Conservation (phyloP, 2,329 filamentous ascomycete genomes). For the Elsinoe ampelina region DNA sequence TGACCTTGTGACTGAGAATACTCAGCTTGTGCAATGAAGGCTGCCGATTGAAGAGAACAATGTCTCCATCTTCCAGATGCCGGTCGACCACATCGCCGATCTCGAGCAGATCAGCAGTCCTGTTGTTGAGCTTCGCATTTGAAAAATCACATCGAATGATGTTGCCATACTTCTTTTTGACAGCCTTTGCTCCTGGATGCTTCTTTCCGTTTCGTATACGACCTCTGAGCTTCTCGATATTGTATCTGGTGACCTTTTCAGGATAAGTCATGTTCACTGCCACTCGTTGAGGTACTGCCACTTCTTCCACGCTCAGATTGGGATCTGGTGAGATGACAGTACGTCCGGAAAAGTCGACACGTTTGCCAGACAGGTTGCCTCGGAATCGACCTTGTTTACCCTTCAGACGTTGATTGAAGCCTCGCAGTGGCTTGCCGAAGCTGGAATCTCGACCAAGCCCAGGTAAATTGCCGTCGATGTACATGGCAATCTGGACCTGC, state of each 20-base stretch:
- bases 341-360: constrained; percentile 94
- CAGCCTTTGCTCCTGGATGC: constrained; percentile 81
- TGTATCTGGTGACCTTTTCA: constrained; percentile 75
- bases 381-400: constrained; percentile 96
- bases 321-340: constrained; percentile 98
- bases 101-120: constrained; percentile 63
- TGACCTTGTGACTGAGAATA: constrained; percentile 92
- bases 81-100: constrained; percentile 87
- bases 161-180: constrained; percentile 63
- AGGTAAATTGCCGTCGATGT: constrained; percentile 93
- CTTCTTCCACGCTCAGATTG: constrained; percentile 85
- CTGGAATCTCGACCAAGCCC: constrained; percentile 75
- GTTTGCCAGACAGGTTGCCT: constrained; percentile 93
- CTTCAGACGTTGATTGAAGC: constrained; percentile 90
- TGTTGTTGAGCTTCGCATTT: constrained; percentile 47
- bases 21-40: constrained; percentile 96
- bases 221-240: constrained; percentile 68
- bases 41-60: constrained; percentile 96
- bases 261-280: constrained; percentile 95
- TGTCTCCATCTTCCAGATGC: constrained; percentile 88
- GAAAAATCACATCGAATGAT: constrained; percentile 23
- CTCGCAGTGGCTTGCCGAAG: constrained; percentile 79
- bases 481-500: constrained; percentile 90
- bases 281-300: constrained; percentile 83
- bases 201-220: constrained; percentile 67